These are phyloP conservation scores for Candida sanyaensis DNA, from an alignment of 1,139 yeast species.

Conservation along the genomic window DNA sequence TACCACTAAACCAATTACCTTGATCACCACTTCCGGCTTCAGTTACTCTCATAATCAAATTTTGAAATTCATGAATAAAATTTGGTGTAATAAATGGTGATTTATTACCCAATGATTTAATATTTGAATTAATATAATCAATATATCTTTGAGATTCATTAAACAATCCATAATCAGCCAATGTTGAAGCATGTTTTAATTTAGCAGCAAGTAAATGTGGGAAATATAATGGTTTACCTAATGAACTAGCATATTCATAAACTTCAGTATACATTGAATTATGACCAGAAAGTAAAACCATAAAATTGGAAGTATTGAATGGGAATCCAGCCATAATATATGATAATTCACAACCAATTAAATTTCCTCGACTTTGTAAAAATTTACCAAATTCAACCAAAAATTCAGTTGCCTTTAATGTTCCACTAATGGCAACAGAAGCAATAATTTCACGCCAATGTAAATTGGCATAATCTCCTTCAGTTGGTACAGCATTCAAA, in stretches of 20 bases:
- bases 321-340: constrained; percentile 53
- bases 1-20: constrained; percentile 61
- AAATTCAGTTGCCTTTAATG: constrained; percentile 40
- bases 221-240: constrained; percentile 35
- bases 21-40: constrained; percentile 43
- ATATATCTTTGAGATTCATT: constrained; percentile 61
- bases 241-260: constrained; percentile 59
- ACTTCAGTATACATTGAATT: constrained; percentile 59
- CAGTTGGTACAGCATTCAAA: constrained; percentile 39
- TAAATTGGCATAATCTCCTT: constrained; percentile 49
- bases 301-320: constrained; percentile 22
- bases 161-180: constrained; percentile 63
- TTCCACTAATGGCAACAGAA: constrained; percentile 43
- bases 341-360: constrained; percentile 46
- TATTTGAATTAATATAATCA: constrained; percentile 49
- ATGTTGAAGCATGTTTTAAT: constrained; percentile 59
- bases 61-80: constrained; percentile 35
- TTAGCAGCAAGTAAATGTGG: constrained; percentile 60
- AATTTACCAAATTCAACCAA: constrained; percentile 57
- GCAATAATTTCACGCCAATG: constrained; percentile 57
- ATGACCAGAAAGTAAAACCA: constrained; percentile 22
- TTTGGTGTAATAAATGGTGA: constrained; percentile 41
- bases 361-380: constrained; percentile 31
- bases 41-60: constrained; percentile 45
- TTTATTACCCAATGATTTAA: constrained; percentile 44